These are phyloP conservation scores for Cyathus striatus DNA, from an alignment of 768 basidiomycete genomes.

Conservation along the genomic window DNA sequence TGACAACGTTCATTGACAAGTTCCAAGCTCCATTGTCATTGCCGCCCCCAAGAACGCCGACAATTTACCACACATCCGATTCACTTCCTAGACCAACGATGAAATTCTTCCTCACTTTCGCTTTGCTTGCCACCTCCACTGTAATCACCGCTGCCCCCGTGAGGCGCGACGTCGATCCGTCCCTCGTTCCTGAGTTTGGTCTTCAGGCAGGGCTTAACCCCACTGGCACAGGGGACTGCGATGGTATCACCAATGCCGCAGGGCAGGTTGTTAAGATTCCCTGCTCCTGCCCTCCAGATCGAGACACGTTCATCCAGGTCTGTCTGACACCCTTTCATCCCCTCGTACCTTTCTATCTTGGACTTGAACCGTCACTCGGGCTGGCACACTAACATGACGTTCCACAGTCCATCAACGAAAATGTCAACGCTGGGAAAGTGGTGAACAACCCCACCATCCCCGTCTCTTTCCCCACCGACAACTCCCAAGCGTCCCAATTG, in stretches of 20 bases:
- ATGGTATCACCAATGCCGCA: slow-evolving; percentile 54
- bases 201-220: slow-evolving; percentile 52
- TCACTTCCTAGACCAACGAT: too few relatives aligned
- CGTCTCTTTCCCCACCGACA: slow-evolving; percentile 61
- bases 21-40: too few relatives aligned
- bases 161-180: slow-evolving; percentile 24
- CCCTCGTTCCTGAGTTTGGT: slow-evolving; percentile 60
- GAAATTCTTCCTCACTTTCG: slow-evolving; percentile 20
- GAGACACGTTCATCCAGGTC: slow-evolving; percentile 47
- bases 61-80: too few relatives aligned
- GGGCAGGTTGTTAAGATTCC: slow-evolving; percentile 58
- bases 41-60: too few relatives aligned
- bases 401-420: slow-evolving; percentile 37
- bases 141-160: slow-evolving; percentile 35
- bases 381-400: background rate
- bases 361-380: background rate
- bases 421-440: slow-evolving; percentile 57
- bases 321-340: too few relatives aligned
- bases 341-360: too few relatives aligned
- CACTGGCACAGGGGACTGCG: slow-evolving; percentile 55
- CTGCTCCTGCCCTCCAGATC: slow-evolving; percentile 59
- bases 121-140: slow-evolving; percentile 24
- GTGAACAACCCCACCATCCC: slow-evolving; percentile 59
- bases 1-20: too few relatives aligned
- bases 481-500: slow-evolving; percentile 43